These are phyloP conservation scores for Eucalyptus tenuipes DNA, from an alignment of 345 rosid genomes.

Conservation along the genomic window DNA sequence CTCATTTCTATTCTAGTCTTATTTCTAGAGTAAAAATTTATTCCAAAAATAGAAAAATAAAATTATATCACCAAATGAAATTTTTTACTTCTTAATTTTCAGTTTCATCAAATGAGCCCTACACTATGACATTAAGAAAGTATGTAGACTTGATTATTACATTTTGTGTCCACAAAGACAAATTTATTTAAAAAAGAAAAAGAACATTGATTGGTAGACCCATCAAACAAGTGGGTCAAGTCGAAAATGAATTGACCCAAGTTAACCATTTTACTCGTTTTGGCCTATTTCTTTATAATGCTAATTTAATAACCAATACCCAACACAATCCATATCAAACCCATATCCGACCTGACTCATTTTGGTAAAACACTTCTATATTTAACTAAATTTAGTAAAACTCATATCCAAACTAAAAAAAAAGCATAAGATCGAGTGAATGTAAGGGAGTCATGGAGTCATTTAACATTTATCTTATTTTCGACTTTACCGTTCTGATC, in stretches of 20 bases:
- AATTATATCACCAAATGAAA: too few relatives aligned
- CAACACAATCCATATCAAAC: neutral
- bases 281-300: neutral
- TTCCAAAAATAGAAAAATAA: too few relatives aligned
- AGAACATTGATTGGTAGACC: neutral
- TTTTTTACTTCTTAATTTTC: too few relatives aligned
- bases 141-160: neutral
- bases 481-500: neutral
- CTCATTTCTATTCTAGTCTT: too few relatives aligned
- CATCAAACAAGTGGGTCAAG: accelerated
- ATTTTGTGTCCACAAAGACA: neutral
- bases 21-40: too few relatives aligned
- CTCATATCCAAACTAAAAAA: too few relatives aligned
- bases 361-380: too few relatives aligned
- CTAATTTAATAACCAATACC: neutral
- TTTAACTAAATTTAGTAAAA: too few relatives aligned
- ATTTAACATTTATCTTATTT: too few relatives aligned
- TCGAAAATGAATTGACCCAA: neutral
- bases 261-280: neutral
- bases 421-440: neutral
- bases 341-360: accelerated
- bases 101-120: neutral
- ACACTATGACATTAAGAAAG: neutral
- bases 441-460: neutral
- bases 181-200: too few relatives aligned